Conservation (phyloP, 306 rosid species). For the Glycine latifolia region DNA sequence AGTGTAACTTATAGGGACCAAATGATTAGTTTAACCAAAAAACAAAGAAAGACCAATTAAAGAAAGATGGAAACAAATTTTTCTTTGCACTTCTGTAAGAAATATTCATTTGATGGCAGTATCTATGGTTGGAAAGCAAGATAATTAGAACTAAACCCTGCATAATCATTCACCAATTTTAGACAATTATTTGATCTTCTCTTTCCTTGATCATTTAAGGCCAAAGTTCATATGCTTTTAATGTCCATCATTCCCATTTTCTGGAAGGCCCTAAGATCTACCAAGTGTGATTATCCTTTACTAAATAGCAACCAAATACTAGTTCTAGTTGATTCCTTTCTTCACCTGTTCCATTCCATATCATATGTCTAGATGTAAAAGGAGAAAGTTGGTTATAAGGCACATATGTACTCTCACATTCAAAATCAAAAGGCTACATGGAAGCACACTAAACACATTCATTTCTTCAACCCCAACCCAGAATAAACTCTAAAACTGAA, state of each 20-base stretch:
- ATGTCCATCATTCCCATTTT: neutral
- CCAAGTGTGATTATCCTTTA: neutral
- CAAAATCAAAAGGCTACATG: constrained; percentile 9
- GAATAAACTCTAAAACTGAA: neutral
- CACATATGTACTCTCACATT: constrained; percentile 6
- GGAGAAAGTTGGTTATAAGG: neutral
- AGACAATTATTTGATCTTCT: neutral
- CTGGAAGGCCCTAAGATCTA: neutral
- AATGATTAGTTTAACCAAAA: neutral
- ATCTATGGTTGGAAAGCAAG: constrained; percentile 9
- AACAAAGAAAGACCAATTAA: neutral
- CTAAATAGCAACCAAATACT: neutral
- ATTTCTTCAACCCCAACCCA: neutral
- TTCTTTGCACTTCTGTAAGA: neutral
- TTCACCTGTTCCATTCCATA: constrained; percentile 16
- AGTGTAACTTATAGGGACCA: neutral
- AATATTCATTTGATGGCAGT: neutral
- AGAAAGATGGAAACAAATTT: neutral
- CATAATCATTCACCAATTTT: neutral
- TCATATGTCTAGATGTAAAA: constrained; percentile 4
- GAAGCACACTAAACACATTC: neutral
- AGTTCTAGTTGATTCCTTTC: neutral
- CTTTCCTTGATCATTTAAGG: neutral
- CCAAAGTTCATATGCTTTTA: neutral
- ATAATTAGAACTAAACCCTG: neutral